Conservation (phyloP, 2,329 filamentous ascomycete species). For the Lachnellula hyalina region DNA sequence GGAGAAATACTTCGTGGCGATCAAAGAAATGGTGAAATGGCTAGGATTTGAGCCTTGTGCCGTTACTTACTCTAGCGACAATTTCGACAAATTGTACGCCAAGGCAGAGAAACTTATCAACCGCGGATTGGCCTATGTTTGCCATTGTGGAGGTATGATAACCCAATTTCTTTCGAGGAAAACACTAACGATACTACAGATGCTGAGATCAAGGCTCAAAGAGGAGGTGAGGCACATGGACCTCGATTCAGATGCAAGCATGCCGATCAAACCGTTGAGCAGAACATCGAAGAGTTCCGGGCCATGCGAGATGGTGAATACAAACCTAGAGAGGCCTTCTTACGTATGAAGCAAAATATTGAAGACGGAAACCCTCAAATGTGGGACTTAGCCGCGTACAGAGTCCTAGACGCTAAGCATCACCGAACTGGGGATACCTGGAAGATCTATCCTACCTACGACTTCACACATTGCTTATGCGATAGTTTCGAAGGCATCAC, state of each 20-base stretch:
- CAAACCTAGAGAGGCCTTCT: constrained; percentile 72
- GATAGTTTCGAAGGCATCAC: constrained; percentile 92
- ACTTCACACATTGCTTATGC: constrained; percentile 85
- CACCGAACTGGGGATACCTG: constrained; percentile 77
- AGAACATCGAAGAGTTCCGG: constrained; percentile 76
- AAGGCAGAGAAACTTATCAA: constrained; percentile 79
- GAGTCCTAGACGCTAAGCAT: constrained; percentile 71
- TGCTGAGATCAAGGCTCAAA: constrained; percentile 77
- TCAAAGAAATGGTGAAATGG: constrained; percentile 83
- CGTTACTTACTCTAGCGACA: constrained; percentile 85
- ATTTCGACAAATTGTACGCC: constrained; percentile 80
- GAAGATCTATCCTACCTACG: constrained; percentile 94
- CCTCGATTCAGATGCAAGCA: constrained; percentile 77
- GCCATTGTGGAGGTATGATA: constrained; percentile 63
- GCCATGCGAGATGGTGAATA: constrained; percentile 92
- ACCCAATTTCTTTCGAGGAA: neutral
- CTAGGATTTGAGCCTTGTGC: constrained; percentile 68
- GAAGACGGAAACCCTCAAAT: constrained; percentile 83
- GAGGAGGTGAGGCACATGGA: constrained; percentile 68
- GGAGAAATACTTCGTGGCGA: constrained; percentile 83
- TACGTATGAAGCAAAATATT: constrained; percentile 92
- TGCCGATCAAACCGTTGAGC: constrained; percentile 66
- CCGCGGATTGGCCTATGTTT: constrained; percentile 72
- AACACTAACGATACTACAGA: constrained; percentile 41
- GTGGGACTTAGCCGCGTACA: constrained; percentile 93